phyloP scores from a whole-genome alignment of 495 filamentous ascomycete genomes.

The Daldinia childiae region DNA sequence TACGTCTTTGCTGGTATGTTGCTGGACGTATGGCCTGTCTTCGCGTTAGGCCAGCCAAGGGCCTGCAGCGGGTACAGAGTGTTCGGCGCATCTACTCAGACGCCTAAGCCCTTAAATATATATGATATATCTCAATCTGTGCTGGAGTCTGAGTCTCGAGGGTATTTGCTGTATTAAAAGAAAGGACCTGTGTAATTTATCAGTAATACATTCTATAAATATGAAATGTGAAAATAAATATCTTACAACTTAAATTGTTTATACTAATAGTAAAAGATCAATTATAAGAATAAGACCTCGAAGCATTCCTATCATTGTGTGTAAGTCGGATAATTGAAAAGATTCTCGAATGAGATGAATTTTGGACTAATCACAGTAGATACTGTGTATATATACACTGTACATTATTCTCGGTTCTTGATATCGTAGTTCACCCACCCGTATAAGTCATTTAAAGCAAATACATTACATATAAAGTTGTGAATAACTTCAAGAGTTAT shows the following conservation, averaged over 20 bases:
- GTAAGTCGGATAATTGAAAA: conserved; percentile 34
- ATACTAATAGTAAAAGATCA: neutral
- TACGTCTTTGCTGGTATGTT: conserved; percentile 23
- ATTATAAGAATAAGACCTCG: neutral
- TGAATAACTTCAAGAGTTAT: neutral
- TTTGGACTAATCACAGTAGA: conserved; percentile 23
- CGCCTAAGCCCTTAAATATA: neutral
- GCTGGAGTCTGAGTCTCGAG: neutral
- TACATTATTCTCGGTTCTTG: neutral
- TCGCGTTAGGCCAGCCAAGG: conserved; percentile 28
- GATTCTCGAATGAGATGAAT: conserved; percentile 15
- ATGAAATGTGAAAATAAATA: neutral
- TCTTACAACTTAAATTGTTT: neutral
- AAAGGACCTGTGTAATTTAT: neutral
- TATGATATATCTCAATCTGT: neutral
- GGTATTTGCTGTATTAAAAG: neutral
- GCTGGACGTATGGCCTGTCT: conserved; percentile 15
- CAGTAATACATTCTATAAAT: neutral
- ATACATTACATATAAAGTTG: neutral
- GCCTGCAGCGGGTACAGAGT: conserved; percentile 41
- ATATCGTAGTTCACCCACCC: neutral
- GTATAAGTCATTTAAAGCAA: neutral
- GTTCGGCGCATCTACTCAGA: conserved; percentile 39
- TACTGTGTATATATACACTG: neutral
- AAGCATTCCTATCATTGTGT: neutral